Evolutionary conservation across 2,329 filamentous ascomycete species (phyloP), one percentile per base, ranked within the genome.

Genomic region (Tolypocladium amazonense): DNA sequence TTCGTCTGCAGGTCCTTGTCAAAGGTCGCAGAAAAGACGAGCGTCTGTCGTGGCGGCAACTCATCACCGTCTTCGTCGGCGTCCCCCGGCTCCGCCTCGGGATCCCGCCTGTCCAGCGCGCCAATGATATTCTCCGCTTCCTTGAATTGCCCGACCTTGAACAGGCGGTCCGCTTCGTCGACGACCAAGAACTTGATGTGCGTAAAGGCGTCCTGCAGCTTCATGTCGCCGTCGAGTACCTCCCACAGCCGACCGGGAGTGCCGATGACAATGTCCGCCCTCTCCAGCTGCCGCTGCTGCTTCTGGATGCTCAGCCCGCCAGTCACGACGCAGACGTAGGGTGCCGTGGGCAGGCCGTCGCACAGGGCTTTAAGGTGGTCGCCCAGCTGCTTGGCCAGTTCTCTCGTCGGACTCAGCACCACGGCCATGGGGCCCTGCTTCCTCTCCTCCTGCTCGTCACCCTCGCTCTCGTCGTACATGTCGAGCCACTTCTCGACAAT

Each of bases 11-110:
- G 76, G 0, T 88, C 87, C 69, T 92, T 93, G 70, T 96, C 89
- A 72, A 99, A 96, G 0, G 94, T 99, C 0, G 94, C 94, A 0
- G 94, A 97, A 73, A 99, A 99, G 25, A 99, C 91, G 0, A 99
- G 82, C 0, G 92, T 97, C 70, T 99, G 94, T 47, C 93, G 79
- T 20, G 82, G 69, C 50, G 77, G 70, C 14, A 72, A 65, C 8
- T 73, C 67, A 0, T 77, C 73, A 0, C 78, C 77, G 23, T 81
- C 75, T 20, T 81, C 78, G 4, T 81, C 77, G 3, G 76, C 75
- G 1, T 79, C 79, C 7, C 79, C 75, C 0, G 76, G 72, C 8
- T 79, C 78, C 27, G 81, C 79, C 23, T 83, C 79, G 2, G 90
- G 88, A 54, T 90, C 86, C 45, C 81, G 76, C 35, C 86, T 81